A percentile compares a stretch with the other conserved stretches of the same genome.
These are phyloP conservation scores for Termitomyces titanicus DNA, from an alignment of 768 basidiomycete genomes.

Conservation along the genomic window DNA sequence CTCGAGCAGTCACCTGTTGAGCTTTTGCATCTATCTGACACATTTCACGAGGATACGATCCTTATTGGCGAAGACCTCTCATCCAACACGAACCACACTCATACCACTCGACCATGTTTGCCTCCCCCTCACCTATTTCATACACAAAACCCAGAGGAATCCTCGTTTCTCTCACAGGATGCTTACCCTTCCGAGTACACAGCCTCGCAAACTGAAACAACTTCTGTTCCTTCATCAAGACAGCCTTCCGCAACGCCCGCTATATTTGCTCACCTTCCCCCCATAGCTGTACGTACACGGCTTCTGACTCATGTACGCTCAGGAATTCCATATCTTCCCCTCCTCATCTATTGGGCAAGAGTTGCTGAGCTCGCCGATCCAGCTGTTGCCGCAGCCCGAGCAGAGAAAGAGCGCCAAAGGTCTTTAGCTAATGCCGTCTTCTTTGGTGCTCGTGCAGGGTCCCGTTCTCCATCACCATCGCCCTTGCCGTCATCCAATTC, in stretches of 20 bases:
- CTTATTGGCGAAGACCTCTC: constrained; percentile 8
- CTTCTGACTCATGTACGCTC: constrained; percentile 24
- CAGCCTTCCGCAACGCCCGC: constrained; percentile 28
- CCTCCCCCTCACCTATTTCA: constrained; percentile 14
- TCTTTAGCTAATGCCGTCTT: constrained; percentile 11
- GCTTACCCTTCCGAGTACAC: background rate
- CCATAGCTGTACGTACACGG: constrained; percentile 20
- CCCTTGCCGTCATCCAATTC: background rate
- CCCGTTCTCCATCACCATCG: background rate
- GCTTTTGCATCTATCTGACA: constrained; percentile 9
- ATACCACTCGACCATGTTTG: constrained; percentile 7
- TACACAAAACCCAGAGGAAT: background rate
- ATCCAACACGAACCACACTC: background rate
- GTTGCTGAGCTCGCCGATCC: constrained; percentile 10
- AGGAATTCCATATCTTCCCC: constrained; percentile 23
- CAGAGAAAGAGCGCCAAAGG: constrained; percentile 10
- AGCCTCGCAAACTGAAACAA: constrained; percentile 1
- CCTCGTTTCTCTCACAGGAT: background rate
- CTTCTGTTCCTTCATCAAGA: constrained; percentile 11
- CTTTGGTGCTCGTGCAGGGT: constrained; percentile 2
- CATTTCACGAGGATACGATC: constrained; percentile 13
- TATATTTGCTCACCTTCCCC: constrained; percentile 32
- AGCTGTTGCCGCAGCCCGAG: background rate
- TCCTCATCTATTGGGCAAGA: constrained; percentile 17
- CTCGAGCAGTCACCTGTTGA: constrained; percentile 26